These are phyloP conservation scores for Gracilaria gracilis DNA, from an alignment of 23 red algal species.

Conservation along the genomic window DNA sequence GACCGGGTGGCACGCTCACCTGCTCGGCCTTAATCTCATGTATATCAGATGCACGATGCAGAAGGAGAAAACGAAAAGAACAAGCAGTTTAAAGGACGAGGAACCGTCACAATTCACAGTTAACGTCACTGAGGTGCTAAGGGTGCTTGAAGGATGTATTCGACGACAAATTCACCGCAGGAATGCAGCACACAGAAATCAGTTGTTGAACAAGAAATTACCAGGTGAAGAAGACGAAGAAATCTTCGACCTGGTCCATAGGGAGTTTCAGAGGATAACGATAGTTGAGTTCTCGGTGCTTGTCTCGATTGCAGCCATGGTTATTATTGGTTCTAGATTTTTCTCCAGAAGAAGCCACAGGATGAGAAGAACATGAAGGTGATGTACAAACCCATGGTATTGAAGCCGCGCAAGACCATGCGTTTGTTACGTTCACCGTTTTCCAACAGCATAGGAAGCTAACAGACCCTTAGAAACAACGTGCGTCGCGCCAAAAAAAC, in stretches of 20 bases:
- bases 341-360: constrained; percentile 1
- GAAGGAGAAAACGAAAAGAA: not conserved
- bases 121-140: constrained; percentile 10
- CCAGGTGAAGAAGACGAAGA: not conserved
- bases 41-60: constrained; percentile 28
- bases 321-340: not conserved
- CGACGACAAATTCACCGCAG: constrained; percentile 34
- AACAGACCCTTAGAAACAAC: not conserved
- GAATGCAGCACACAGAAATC: not conserved
- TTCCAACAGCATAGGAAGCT: not conserved
- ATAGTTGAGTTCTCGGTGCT: not conserved
- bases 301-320: not conserved
- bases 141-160: constrained; percentile 12
- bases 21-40: constrained; percentile 46
- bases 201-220: not conserved
- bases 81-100: not conserved
- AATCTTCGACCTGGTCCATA: not conserved
- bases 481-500: no score
- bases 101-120: constrained; percentile 6
- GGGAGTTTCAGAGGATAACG: not conserved
- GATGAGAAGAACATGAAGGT: not conserved
- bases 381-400: no score
- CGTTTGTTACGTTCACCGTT: no score
- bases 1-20: constrained; percentile 50
- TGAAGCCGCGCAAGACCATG: no score